These are phyloP conservation scores for Chenopodium suecicum DNA, from an alignment of 148 eudicot species.

Conservation along the genomic window DNA sequence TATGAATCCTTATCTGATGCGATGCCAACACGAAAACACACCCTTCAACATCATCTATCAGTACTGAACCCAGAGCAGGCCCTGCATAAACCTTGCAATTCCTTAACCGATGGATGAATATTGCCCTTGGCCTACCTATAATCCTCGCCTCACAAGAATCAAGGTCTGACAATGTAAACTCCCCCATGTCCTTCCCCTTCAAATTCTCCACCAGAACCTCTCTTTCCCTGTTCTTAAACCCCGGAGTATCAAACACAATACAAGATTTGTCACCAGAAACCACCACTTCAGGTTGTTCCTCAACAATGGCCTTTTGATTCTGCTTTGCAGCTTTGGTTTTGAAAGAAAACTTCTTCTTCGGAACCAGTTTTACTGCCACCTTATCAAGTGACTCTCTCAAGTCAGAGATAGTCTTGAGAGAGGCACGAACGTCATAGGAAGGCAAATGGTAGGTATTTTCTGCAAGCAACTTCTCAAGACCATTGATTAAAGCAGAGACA, in stretches of 20 bases:
- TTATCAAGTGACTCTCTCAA: conserved; percentile 57
- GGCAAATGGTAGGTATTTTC: conserved; percentile 73
- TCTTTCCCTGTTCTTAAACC: conserved; percentile 52
- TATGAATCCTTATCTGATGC: conserved; percentile 89
- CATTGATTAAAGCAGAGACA: conserved; percentile 47
- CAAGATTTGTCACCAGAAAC: conserved; percentile 13
- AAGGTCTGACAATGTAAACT: conserved; percentile 58
- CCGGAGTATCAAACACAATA: conserved; percentile 39
- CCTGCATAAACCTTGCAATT: conserved; percentile 71
- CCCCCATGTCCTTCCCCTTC: conserved; percentile 51
- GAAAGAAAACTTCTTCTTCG: conserved; percentile 74
- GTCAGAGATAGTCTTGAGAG: conserved; percentile 49
- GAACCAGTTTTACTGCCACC: conserved; percentile 45
- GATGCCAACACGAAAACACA: conserved; percentile 74
- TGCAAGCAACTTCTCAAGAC: conserved; percentile 66
- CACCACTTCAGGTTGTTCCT: conserved; percentile 12
- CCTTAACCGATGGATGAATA: conserved; percentile 53
- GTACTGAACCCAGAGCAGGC: conserved; percentile 66
- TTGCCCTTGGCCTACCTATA: conserved; percentile 57
- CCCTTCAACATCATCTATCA: conserved; percentile 73
- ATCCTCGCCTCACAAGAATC: conserved; percentile 64
- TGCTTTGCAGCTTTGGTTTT: conserved; percentile 49
- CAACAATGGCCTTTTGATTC: conserved; percentile 20
- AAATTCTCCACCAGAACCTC: conserved; percentile 63
- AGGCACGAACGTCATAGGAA: conserved; percentile 69